phyloP scores from a whole-genome alignment of 1,284 basidiomycete species.

The Moesziomyces sp. region DNA sequence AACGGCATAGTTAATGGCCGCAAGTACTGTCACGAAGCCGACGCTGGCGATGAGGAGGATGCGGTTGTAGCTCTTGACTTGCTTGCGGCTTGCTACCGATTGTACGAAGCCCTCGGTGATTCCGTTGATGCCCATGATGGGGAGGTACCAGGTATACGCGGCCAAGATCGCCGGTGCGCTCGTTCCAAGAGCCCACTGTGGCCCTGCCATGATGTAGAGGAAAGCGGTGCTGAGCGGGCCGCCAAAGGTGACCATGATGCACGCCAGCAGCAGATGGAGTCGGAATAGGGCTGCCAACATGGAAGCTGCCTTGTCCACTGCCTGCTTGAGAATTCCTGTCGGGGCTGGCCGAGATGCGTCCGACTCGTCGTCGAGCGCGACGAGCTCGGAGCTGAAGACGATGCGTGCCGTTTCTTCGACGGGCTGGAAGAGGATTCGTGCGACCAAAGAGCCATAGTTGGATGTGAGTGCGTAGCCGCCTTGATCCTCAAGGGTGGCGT shows the following conservation, averaged over 20 bases:
- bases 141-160: slow-evolving; percentile 59
- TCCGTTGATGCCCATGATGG: slow-evolving; percentile 65
- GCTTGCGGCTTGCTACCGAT: slow-evolving; percentile 33
- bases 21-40: slow-evolving; percentile 43
- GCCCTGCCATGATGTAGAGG: slow-evolving; percentile 59
- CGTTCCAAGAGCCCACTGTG: slow-evolving; percentile 53
- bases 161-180: slow-evolving; percentile 54
- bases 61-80: slow-evolving; percentile 48
- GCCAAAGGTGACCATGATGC: slow-evolving; percentile 49
- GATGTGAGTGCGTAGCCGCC: slow-evolving; percentile 66
- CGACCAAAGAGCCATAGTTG: slow-evolving; percentile 65
- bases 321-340: no score
- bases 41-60: slow-evolving; percentile 52
- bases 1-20: slow-evolving; percentile 1
- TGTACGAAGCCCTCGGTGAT: slow-evolving; percentile 64
- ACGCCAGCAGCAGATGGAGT: slow-evolving; percentile 49
- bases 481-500: slow-evolving; percentile 60
- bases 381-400: slow-evolving; percentile 39
- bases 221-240: slow-evolving; percentile 50
- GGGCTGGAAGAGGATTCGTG: slow-evolving; percentile 64
- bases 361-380: slow-evolving; percentile 6
- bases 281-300: slow-evolving; percentile 50
- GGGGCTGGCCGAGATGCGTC: neutral
- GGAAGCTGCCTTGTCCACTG: neutral
- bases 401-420: slow-evolving; percentile 62